A percentile compares a stretch with the other conserved stretches of the same genome.
phyloP scores from a whole-genome alignment of 2,329 filamentous ascomycete species.

The Penicillium sp. region DNA sequence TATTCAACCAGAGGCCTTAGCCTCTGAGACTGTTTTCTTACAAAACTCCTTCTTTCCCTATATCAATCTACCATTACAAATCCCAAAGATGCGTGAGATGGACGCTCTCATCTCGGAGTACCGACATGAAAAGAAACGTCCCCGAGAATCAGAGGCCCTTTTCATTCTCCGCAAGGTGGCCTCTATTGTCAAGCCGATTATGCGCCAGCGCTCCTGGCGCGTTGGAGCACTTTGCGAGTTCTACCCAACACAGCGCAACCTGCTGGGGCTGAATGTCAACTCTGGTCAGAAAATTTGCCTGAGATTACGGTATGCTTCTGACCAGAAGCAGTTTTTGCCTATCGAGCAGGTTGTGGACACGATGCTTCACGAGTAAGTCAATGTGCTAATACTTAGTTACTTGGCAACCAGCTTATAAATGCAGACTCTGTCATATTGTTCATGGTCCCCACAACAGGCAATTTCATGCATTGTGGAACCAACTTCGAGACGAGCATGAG shows the following conservation, averaged over 20 bases:
- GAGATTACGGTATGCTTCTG: slow-evolving; percentile 70
- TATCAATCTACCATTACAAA: background rate
- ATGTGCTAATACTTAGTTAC: too few relatives aligned
- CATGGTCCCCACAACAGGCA: slow-evolving; percentile 75
- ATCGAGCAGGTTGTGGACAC: slow-evolving; percentile 80
- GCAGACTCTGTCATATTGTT: slow-evolving; percentile 71
- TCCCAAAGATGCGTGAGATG: slow-evolving; percentile 39
- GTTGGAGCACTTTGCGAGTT: slow-evolving; percentile 80
- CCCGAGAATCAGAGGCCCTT: slow-evolving; percentile 50
- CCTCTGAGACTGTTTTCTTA: background rate
- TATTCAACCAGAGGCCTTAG: background rate
- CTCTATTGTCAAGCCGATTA: slow-evolving; percentile 88
- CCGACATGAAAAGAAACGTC: slow-evolving; percentile 49
- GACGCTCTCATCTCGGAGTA: slow-evolving; percentile 50
- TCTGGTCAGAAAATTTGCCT: slow-evolving; percentile 73
- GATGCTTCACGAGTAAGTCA: slow-evolving; percentile 73
- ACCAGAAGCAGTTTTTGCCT: slow-evolving; percentile 71
- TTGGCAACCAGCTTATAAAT: slow-evolving; percentile 9
- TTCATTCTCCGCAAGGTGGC: slow-evolving; percentile 71
- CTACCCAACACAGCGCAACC: slow-evolving; percentile 66
- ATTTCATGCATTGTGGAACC: slow-evolving; percentile 84
- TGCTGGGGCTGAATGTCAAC: slow-evolving; percentile 79
- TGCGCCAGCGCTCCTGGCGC: slow-evolving; percentile 78
- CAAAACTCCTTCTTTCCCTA: background rate
- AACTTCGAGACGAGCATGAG: slow-evolving; percentile 80